phyloP scores from a whole-genome alignment of 441 rosid species.

The Brassica hybrid region DNA sequence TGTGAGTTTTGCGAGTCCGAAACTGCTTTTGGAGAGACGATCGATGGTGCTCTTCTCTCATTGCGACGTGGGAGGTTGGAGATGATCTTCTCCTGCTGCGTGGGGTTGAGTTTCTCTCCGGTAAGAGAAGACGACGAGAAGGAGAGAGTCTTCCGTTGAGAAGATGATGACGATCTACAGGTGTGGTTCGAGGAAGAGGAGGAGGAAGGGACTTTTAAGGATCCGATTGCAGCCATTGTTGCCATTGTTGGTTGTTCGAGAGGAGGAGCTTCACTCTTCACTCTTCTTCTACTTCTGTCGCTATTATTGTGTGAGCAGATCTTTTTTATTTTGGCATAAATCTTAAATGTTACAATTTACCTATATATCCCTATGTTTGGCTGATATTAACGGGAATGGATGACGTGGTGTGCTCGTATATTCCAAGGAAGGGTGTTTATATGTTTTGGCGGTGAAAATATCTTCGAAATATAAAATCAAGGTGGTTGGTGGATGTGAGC shows the following conservation, averaged over 20 bases:
- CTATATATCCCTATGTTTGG: background rate
- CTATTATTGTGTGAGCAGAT: constrained; percentile 11
- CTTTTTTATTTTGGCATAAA: constrained; percentile 24
- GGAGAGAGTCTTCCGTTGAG: constrained; percentile 43
- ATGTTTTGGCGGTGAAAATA: constrained; percentile 24
- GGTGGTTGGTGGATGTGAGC: constrained; percentile 25
- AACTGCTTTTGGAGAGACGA: constrained; percentile 86
- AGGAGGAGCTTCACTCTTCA: constrained; percentile 4
- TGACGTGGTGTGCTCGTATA: background rate
- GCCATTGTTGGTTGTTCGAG: constrained; percentile 44
- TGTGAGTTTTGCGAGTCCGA: constrained; percentile 90
- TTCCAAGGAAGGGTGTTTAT: background rate
- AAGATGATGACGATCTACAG: constrained; percentile 29
- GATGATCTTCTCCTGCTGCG: constrained; percentile 32
- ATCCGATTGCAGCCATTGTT: constrained; percentile 65
- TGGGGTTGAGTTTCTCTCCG: constrained; percentile 56
- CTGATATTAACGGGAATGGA: constrained; percentile 32
- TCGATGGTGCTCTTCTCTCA: constrained; percentile 43
- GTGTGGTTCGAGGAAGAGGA: constrained; percentile 13
- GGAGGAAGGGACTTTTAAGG: constrained; percentile 43
- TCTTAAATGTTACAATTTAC: constrained; percentile 21
- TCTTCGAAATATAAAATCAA: background rate
- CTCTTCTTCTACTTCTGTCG: constrained; percentile 13
- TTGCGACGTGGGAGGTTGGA: constrained; percentile 20
- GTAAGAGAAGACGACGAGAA: constrained; percentile 66